phyloP scores from a whole-genome alignment of 352 stramenopile species.

The Phytophthora rubi region DNA sequence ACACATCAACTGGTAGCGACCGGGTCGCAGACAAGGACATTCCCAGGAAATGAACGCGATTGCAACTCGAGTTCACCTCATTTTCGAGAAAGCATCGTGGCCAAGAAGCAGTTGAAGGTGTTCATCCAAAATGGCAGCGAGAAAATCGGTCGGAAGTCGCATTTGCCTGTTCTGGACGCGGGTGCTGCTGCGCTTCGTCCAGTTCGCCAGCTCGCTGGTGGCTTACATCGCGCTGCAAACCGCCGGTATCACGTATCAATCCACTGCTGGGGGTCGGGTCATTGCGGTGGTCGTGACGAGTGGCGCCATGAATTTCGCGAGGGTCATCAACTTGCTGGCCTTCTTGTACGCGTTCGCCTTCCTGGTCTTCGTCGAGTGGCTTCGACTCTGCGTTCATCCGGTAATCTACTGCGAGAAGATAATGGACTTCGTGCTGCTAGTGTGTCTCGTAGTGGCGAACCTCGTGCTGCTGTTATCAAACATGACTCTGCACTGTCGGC shows the following conservation, averaged over 20 bases:
- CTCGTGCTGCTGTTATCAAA: conserved; percentile 66
- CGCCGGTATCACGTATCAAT: conserved; percentile 44
- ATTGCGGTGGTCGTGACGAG: conserved; percentile 56
- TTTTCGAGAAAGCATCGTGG: conserved; percentile 10
- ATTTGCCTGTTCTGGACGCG: conserved; percentile 41
- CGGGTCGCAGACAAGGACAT: conserved; percentile 5
- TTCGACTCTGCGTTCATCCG: conserved; percentile 51
- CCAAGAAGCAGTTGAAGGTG: not conserved
- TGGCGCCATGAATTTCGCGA: conserved; percentile 52
- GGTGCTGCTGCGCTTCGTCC: conserved; percentile 61
- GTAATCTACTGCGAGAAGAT: conserved; percentile 50
- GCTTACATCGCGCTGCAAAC: conserved; percentile 61
- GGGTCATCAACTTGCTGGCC: conserved; percentile 67
- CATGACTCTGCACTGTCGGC: conserved; percentile 56
- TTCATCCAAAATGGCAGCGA: conserved; percentile 13
- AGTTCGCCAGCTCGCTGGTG: conserved; percentile 64
- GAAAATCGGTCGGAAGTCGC: not conserved
- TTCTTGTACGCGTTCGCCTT: conserved; percentile 73
- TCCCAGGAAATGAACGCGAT: not conserved
- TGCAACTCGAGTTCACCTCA: not conserved
- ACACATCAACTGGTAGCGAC: not conserved
- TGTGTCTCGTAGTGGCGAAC: conserved; percentile 51
- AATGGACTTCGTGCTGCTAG: conserved; percentile 51
- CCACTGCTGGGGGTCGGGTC: conserved; percentile 37
- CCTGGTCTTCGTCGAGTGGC: conserved; percentile 55